Evolutionary conservation across 2,329 filamentous ascomycete genomes (phyloP), one percentile per base, ranked within the genome.

Genomic region (Aspergillus ochraceoroseus): DNA sequence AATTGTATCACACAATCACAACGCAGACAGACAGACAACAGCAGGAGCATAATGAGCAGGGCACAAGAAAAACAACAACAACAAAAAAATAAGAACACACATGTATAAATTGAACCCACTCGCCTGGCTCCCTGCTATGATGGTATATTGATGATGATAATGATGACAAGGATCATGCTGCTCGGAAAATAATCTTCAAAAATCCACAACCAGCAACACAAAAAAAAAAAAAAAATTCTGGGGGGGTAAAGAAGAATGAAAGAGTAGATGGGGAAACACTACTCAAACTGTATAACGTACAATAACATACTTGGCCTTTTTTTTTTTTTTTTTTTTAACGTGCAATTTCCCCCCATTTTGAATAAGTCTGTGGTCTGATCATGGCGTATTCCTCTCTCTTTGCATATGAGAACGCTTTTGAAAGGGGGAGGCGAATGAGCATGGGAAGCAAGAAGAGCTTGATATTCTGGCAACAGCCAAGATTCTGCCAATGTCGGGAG

Each of bases 91-190:
- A 43, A 43, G 37, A 45, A 41, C 19, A 47, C n/a, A 47, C n/a
- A 41, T 39, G 26, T 43, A 48, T 33, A 50, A 40, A 42, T 32
- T 44, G 39, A 43, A 51, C 50, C 48, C 44, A 49, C 51, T 55
- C 52, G 52, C 53, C 53, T 48, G 41, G 53, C 53, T 49, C 53
- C 53, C 49, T 55, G 53, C 53, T 55, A 55, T 54, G 53, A 50
- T 54, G 52, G 52, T 54, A 54, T 54, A 53, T 50, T 46, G 47
- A 49, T 47, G 46, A 51, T 51, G 45, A 49, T 48, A 48, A 51
- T 48, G 37, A 49, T 41, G 43, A 47, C 43, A 38, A 43, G 43
- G 45, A 44, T 49, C 44, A 48, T 49, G 48, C 48, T 41, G 41
- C 43, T 46, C 38, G 41, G 33, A 53, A 43, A 46, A 46, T 48